A percentile compares a stretch with the other conserved stretches of the same genome.
These are phyloP conservation scores for Mycena citricolor DNA, from an alignment of 1,284 basidiomycete species.

Conservation along the genomic window DNA sequence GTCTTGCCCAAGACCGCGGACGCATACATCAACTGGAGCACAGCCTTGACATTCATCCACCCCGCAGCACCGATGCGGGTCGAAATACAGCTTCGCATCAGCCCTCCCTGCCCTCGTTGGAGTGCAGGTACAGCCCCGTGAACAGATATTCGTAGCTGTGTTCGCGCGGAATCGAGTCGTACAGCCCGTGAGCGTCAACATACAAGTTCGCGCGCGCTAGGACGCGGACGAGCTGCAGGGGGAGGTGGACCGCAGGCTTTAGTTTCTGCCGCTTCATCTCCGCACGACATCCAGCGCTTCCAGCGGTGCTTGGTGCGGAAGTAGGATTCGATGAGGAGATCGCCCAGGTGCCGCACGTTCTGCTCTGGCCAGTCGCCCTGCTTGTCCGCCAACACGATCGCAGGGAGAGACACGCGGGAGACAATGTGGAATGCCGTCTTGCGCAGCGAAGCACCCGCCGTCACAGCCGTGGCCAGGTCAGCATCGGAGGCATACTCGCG, in stretches of 20 bases:
- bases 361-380: slow-evolving; percentile 27
- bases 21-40: slow-evolving; percentile 43
- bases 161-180: slow-evolving; percentile 27
- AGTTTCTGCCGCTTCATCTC: slow-evolving; percentile 41
- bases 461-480: slow-evolving; percentile 4
- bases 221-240: slow-evolving; percentile 42
- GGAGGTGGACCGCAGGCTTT: slow-evolving; percentile 28
- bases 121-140: slow-evolving; percentile 51
- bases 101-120: slow-evolving; percentile 50
- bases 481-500: slow-evolving; percentile 16
- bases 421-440: slow-evolving; percentile 34
- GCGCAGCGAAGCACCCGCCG: slow-evolving; percentile 31
- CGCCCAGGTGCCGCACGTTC: slow-evolving; percentile 34
- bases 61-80: slow-evolving; percentile 31
- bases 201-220: slow-evolving; percentile 44
- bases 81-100: slow-evolving; percentile 45
- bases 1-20: slow-evolving; percentile 48
- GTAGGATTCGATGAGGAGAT: slow-evolving; percentile 43
- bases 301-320: slow-evolving; percentile 31
- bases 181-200: slow-evolving; percentile 47
- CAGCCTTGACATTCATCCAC: slow-evolving; percentile 27
- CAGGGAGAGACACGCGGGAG: slow-evolving; percentile 34
- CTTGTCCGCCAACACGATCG: slow-evolving; percentile 33
- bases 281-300: slow-evolving; percentile 46
- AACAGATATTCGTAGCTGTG: slow-evolving; percentile 34